These are phyloP conservation scores for Hordeum marinum DNA, from an alignment of 176 grass and related monocot genomes.

Conservation along the genomic window DNA sequence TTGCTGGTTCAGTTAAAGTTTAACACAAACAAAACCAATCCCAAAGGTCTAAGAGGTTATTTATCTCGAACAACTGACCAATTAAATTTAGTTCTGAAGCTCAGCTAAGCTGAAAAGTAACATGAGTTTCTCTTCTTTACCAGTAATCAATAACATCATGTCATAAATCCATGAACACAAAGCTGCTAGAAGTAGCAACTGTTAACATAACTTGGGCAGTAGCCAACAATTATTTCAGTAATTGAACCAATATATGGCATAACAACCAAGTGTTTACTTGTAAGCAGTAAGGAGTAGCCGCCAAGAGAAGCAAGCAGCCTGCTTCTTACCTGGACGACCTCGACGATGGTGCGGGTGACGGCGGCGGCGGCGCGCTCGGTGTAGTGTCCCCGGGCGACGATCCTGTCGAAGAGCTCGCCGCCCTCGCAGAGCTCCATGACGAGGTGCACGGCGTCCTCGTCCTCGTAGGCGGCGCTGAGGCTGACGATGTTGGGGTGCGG, in stretches of 20 bases:
- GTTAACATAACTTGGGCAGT: not conserved
- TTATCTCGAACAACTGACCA: not conserved
- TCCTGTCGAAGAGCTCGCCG: conserved; percentile 94
- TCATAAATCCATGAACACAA: not conserved
- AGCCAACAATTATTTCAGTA: not conserved
- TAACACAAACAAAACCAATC: not conserved
- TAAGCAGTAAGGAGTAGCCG: no score
- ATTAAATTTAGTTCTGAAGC: not conserved
- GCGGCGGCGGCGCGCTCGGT: conserved; percentile 84
- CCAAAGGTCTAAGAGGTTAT: not conserved
- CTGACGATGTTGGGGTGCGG: conserved; percentile 75
- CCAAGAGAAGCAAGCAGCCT: not conserved
- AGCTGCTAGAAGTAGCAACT: not conserved
- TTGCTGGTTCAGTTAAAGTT: not conserved
- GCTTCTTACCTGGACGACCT: conserved; percentile 74
- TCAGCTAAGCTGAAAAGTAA: not conserved
- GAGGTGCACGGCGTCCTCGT: conserved; percentile 81
- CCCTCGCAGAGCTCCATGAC: conserved; percentile 99
- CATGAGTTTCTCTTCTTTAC: not conserved
- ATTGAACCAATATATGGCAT: not conserved
- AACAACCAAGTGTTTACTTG: no score
- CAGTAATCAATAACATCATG: not conserved
- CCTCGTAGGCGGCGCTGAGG: conserved; percentile 87
- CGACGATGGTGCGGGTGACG: conserved; percentile 83
- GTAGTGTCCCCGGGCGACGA: conserved; percentile 81